These are phyloP conservation scores for Xylariaceae sp. DNA, from an alignment of 2,329 filamentous ascomycete species.

Conservation along the genomic window DNA sequence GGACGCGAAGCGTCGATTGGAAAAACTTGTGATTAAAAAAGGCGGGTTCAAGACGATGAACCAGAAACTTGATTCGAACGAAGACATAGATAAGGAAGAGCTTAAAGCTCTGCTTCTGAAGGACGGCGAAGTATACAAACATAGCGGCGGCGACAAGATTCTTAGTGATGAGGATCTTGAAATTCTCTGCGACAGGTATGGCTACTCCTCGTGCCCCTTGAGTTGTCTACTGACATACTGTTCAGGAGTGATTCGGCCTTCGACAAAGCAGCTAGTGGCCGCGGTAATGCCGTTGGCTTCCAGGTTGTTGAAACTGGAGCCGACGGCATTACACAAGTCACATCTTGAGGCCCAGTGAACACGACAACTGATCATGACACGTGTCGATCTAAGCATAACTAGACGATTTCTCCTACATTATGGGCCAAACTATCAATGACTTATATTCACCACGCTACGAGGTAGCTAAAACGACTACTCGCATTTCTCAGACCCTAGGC, in stretches of 20 bases:
- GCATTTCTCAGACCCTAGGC: too few species aligned
- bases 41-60: constrained; percentile 74
- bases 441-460: too few species aligned
- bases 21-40: constrained; percentile 95
- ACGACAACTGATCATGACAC: too few species aligned
- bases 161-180: constrained; percentile 74
- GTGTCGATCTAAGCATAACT: too few species aligned
- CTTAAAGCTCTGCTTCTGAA: constrained; percentile 63
- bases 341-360: too few species aligned
- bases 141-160: constrained; percentile 60
- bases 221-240: constrained; percentile 9
- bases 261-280: constrained; percentile 71
- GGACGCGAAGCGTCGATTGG: constrained; percentile 85
- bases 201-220: not conserved
- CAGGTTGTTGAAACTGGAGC: constrained; percentile 75
- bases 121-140: constrained; percentile 66
- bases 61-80: constrained; percentile 55
- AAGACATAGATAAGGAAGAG: constrained; percentile 58
- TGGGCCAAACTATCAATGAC: too few species aligned
- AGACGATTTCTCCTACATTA: too few species aligned
- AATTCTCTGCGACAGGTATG: constrained; percentile 70
- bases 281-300: constrained; percentile 70
- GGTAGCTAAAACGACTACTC: too few species aligned
- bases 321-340: constrained; percentile 45
- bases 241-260: constrained; percentile 57